phyloP scores from a whole-genome alignment of 1,284 basidiomycete genomes.

The Microstroma glucosiphilum region DNA sequence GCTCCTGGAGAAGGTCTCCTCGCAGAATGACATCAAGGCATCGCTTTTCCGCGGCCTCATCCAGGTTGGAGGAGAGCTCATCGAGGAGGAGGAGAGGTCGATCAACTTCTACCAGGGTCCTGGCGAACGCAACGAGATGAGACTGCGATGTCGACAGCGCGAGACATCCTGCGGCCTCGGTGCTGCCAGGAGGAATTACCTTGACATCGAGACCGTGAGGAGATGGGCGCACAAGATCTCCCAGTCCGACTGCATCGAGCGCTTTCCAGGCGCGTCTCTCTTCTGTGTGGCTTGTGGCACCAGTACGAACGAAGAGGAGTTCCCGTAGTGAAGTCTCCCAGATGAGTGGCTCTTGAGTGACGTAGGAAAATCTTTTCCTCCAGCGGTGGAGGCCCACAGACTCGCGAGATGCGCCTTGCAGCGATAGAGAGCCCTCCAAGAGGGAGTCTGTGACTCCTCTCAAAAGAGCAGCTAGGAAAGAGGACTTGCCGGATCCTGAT shows the following conservation, averaged over 20 bases:
- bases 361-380: neutral
- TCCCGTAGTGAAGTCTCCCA: neutral
- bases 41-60: neutral
- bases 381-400: neutral
- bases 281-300: neutral
- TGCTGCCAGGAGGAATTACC: too few relatives aligned
- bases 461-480: neutral
- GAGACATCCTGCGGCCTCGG: too few relatives aligned
- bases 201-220: too few relatives aligned
- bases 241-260: neutral
- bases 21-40: neutral
- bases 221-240: too few relatives aligned
- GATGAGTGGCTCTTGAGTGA: neutral
- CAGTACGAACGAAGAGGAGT: neutral
- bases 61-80: neutral
- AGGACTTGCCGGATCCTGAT: neutral
- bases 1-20: neutral
- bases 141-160: neutral
- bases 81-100: slow-evolving; percentile 2
- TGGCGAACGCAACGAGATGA: neutral
- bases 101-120: neutral
- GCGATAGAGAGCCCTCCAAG: neutral
- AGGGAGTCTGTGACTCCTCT: neutral
- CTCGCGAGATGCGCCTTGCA: neutral
- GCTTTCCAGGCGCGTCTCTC: neutral